Percentiles rank a stretch among this genome's conserved stretches.
Conservation (phyloP, 108 stramenopile species). For the Epipyxis sp. region DNA sequence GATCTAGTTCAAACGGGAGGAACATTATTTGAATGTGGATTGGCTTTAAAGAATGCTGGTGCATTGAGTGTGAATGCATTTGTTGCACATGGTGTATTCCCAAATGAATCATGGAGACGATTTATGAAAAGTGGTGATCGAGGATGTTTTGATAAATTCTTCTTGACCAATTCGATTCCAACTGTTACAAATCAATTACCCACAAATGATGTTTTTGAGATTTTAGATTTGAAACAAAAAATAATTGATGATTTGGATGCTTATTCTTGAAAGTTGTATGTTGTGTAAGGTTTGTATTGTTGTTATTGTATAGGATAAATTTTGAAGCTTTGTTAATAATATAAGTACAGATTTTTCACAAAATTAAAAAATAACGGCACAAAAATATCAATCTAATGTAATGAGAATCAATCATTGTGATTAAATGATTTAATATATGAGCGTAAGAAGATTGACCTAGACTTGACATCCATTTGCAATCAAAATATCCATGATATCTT, state of each 20-base stretch:
- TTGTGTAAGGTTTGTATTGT: too few relatives aligned
- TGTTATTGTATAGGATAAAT: too few relatives aligned
- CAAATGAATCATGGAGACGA: constrained; percentile 11
- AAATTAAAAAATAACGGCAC: too few relatives aligned
- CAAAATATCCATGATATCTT: too few relatives aligned
- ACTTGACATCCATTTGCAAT: too few relatives aligned
- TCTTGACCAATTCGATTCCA: constrained; percentile 38
- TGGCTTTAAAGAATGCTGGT: constrained; percentile 20
- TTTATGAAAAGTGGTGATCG: background rate
- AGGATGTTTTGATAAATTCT: constrained; percentile 27
- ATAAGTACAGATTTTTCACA: too few relatives aligned
- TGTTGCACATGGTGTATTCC: constrained; percentile 41
- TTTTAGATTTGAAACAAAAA: background rate
- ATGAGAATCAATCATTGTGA: too few relatives aligned
- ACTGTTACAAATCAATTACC: background rate
- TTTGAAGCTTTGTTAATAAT: too few relatives aligned
- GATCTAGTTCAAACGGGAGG: constrained; percentile 42
- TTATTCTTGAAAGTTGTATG: too few relatives aligned
- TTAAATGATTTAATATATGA: too few relatives aligned
- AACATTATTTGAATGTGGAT: constrained; percentile 28
- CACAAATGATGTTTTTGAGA: constrained; percentile 27
- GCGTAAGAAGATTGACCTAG: too few relatives aligned
- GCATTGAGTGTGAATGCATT: constrained; percentile 36
- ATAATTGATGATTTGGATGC: constrained; percentile 11
- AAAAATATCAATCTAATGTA: too few relatives aligned